These are phyloP conservation scores for Fusarium tanahbumbuense DNA, from an alignment of 2,329 filamentous ascomycete species.

Conservation along the genomic window DNA sequence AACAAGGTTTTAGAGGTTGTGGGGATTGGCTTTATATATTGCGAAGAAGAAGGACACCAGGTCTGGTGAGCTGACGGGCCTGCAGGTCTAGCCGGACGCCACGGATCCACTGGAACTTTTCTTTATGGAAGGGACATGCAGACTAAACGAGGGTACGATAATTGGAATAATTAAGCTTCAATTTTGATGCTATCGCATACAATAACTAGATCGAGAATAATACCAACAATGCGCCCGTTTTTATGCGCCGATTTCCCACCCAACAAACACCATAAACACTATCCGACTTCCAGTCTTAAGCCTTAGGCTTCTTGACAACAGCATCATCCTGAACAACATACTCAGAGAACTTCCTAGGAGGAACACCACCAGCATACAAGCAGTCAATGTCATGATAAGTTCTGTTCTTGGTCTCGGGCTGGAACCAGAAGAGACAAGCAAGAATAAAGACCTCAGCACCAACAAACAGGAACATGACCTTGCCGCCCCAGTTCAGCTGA, in stretches of 20 bases:
- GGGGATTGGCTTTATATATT: constrained; percentile 22
- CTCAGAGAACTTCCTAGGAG: constrained; percentile 42
- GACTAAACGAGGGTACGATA: neutral
- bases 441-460: constrained; percentile 51
- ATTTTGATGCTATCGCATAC: neutral
- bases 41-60: neutral
- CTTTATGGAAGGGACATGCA: neutral
- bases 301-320: constrained; percentile 10
- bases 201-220: neutral
- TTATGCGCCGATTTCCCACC: neutral
- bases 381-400: constrained; percentile 51
- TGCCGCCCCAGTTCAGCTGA: constrained; percentile 54
- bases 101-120: neutral
- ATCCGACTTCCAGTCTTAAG: neutral
- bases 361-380: constrained; percentile 43
- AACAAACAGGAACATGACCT: constrained; percentile 54
- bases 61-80: neutral
- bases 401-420: constrained; percentile 55
- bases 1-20: constrained; percentile 8
- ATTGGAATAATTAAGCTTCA: neutral
- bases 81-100: neutral
- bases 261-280: neutral
- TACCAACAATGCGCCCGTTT: neutral
- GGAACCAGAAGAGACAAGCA: constrained; percentile 48
- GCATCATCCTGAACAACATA: constrained; percentile 37